Percentiles rank a stretch among this genome's conserved stretches.
These are phyloP conservation scores for Mollisiaceae sp. DNA, from an alignment of 2,329 filamentous ascomycete species.

Conservation along the genomic window DNA sequence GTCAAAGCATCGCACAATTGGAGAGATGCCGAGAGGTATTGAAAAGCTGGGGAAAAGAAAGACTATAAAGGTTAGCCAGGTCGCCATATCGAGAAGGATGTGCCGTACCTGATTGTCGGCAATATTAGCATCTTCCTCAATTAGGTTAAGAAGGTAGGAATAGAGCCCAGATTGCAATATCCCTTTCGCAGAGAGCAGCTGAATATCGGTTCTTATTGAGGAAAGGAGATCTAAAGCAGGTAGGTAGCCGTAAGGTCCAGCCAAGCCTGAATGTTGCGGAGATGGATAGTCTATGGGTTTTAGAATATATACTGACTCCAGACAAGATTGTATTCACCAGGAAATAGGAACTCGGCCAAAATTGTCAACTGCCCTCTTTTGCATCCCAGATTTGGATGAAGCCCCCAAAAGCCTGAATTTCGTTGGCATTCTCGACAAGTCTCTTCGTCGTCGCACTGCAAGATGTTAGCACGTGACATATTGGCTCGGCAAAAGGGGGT, in stretches of 20 bases:
- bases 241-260: neutral
- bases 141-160: constrained; percentile 20
- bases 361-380: constrained; percentile 18
- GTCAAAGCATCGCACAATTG: constrained; percentile 15
- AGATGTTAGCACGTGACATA: constrained; percentile 12
- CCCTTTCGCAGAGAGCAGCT: constrained; percentile 8
- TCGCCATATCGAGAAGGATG: constrained; percentile 4
- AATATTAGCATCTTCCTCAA: constrained; percentile 17
- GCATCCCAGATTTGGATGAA: constrained; percentile 22
- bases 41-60: constrained; percentile 16
- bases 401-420: constrained; percentile 20
- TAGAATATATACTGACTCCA: constrained; percentile 7
- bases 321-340: constrained; percentile 14
- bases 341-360: constrained; percentile 18
- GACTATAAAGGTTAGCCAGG: constrained; percentile 16
- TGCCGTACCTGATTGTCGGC: constrained; percentile 11
- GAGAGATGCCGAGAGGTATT: constrained; percentile 23
- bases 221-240: constrained; percentile 1
- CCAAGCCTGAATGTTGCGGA: neutral
- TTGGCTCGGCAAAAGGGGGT: neutral
- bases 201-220: constrained; percentile 7
- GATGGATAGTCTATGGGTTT: constrained; percentile 16
- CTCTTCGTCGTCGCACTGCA: constrained; percentile 14
- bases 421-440: constrained; percentile 17
- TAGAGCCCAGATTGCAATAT: constrained; percentile 15